These are phyloP conservation scores for Samsoniella hepiali DNA, from an alignment of 2,329 filamentous ascomycete species.

Conservation along the genomic window DNA sequence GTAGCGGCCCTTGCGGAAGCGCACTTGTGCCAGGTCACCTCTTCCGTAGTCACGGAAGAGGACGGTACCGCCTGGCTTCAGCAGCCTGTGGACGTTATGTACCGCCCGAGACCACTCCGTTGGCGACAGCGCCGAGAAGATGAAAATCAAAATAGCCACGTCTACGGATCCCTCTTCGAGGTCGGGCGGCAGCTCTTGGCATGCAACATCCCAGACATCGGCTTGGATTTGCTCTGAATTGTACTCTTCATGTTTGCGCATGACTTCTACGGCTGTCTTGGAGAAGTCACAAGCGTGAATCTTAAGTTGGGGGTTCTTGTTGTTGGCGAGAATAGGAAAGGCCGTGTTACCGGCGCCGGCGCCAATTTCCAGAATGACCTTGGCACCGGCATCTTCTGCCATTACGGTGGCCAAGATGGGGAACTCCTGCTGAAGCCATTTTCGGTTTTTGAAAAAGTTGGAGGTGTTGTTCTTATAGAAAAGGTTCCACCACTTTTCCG, in stretches of 20 bases:
- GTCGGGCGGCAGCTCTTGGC: constrained; percentile 69
- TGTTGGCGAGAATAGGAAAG: constrained; percentile 82
- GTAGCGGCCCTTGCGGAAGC: constrained; percentile 93
- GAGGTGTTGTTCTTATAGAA: constrained; percentile 98
- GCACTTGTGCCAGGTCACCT: constrained; percentile 91
- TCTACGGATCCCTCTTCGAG: constrained; percentile 79
- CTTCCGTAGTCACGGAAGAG: constrained; percentile 96
- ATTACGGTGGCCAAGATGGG: constrained; percentile 79
- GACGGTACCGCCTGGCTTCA: constrained; percentile 91
- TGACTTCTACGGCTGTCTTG: constrained; percentile 90
- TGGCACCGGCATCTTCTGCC: constrained; percentile 62
- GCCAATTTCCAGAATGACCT: constrained; percentile 81
- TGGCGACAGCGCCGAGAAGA: constrained; percentile 89
- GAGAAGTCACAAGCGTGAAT: constrained; percentile 96
- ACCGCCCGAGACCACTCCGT: constrained; percentile 81
- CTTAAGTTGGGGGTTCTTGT: constrained; percentile 76
- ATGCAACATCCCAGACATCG: constrained; percentile 90
- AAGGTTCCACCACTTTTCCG: constrained; percentile 95
- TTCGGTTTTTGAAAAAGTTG: constrained; percentile 98
- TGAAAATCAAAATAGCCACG: constrained; percentile 91
- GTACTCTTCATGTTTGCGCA: constrained; percentile 77
- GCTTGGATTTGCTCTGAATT: constrained; percentile 70
- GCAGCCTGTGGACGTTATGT: constrained; percentile 71
- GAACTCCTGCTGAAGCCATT: constrained; percentile 96
- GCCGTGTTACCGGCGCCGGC: constrained; percentile 96